phyloP scores from a whole-genome alignment of 495 filamentous ascomycete species.

The Apodospora peruviana region DNA sequence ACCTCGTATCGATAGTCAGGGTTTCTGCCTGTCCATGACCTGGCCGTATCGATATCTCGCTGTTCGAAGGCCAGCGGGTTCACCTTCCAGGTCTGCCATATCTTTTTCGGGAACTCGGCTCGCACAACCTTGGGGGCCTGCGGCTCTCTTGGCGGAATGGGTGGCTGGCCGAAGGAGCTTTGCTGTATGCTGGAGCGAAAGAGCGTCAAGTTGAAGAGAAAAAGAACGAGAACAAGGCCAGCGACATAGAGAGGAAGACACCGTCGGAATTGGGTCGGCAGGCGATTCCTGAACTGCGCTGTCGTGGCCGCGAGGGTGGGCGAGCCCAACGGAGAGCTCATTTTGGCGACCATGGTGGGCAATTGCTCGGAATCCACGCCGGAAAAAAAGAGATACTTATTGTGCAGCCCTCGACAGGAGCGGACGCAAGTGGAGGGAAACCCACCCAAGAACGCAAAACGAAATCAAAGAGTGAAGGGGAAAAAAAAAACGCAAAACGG shows the following conservation, averaged over 20 bases:
- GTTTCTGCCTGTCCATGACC: constrained; percentile 54
- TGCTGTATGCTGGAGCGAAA: constrained; percentile 22
- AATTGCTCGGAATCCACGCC: not conserved
- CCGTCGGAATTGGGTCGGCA: constrained; percentile 32
- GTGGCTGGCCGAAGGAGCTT: constrained; percentile 1
- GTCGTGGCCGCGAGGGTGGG: constrained; percentile 30
- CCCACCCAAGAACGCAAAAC: not conserved
- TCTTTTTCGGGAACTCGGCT: constrained; percentile 31
- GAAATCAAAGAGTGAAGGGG: not conserved
- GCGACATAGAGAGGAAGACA: constrained; percentile 27
- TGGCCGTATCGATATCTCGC: constrained; percentile 46
- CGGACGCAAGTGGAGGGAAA: constrained; percentile 3
- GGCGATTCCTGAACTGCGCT: constrained; percentile 31
- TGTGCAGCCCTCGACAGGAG: constrained; percentile 6
- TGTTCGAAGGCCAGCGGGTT: constrained; percentile 52
- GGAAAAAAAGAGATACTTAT: not conserved
- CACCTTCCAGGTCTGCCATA: constrained; percentile 67
- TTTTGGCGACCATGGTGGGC: constrained; percentile 31
- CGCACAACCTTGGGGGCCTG: constrained; percentile 10
- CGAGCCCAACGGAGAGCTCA: constrained; percentile 30
- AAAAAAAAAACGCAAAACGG: constrained; percentile 2
- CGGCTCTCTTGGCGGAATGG: not conserved
- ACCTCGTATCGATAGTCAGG: constrained; percentile 58
- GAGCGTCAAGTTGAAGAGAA: constrained; percentile 39
- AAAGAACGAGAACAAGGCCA: constrained; percentile 30